phyloP scores from a whole-genome alignment of 306 rosid genomes.

The Vigna reflexopilosa region DNA sequence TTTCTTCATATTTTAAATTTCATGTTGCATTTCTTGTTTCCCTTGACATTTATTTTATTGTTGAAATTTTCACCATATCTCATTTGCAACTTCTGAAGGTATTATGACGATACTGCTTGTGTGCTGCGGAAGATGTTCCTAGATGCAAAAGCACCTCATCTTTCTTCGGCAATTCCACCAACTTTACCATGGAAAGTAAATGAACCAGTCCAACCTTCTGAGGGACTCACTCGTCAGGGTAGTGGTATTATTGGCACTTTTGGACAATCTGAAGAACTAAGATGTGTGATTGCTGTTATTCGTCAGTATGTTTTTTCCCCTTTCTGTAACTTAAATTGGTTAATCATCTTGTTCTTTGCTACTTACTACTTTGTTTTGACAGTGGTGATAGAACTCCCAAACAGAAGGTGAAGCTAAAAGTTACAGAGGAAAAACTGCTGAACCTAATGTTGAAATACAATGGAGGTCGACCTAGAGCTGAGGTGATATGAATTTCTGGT shows the following conservation, averaged over 20 bases:
- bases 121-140: constrained; percentile 87
- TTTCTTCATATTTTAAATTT: constrained; percentile 17
- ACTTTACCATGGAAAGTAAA: constrained; percentile 90
- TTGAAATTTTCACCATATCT: constrained; percentile 21
- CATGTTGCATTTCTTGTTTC: constrained; percentile 15
- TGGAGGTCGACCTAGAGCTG: constrained; percentile 92
- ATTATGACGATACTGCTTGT: constrained; percentile 96
- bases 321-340: constrained; percentile 13
- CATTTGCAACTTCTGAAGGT: constrained; percentile 57
- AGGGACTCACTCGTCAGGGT: constrained; percentile 97
- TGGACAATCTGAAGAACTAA: constrained; percentile 95
- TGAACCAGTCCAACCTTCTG: constrained; percentile 80
- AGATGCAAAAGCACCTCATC: constrained; percentile 98
- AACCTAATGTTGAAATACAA: constrained; percentile 95
- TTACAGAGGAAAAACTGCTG: constrained; percentile 92
- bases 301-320: constrained; percentile 79
- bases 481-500: constrained; percentile 56
- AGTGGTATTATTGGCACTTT: constrained; percentile 93
- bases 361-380: constrained; percentile 48
- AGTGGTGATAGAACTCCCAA: constrained; percentile 99
- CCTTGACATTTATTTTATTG: constrained; percentile 4
- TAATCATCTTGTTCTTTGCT: constrained; percentile 41
- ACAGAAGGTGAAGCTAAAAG: constrained; percentile 97
- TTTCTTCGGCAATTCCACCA: constrained; percentile 93
- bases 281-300: constrained; percentile 88